phyloP scores from a whole-genome alignment of 768 basidiomycete species.

The Hydnomerulius pinastri region DNA sequence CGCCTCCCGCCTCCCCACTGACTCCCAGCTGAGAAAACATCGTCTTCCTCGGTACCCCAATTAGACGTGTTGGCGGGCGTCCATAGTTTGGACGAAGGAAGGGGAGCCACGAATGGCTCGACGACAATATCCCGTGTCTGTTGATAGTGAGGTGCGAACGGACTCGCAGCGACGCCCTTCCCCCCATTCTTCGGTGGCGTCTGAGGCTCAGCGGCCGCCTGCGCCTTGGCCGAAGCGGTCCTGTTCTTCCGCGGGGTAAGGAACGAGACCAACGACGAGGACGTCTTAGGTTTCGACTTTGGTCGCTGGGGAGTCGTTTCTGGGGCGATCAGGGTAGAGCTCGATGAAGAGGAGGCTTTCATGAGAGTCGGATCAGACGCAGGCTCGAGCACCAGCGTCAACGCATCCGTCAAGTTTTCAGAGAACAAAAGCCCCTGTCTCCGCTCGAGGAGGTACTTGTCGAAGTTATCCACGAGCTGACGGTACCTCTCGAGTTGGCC shows the following conservation, averaged over 20 bases:
- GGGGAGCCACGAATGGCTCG: conserved; percentile 65
- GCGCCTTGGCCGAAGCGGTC: conserved; percentile 35
- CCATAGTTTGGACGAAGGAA: conserved; percentile 66
- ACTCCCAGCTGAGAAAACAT: conserved; percentile 58
- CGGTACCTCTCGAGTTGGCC: conserved; percentile 83
- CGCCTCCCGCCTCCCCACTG: conserved; percentile 42
- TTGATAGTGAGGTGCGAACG: conserved; percentile 85
- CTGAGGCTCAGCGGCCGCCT: conserved; percentile 39
- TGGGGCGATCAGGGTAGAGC: conserved; percentile 27
- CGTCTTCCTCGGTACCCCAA: conserved; percentile 68
- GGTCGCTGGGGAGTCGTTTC: conserved; percentile 38
- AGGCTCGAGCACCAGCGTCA: conserved; percentile 71
- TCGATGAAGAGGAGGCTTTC: conserved; percentile 18
- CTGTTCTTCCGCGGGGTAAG: conserved; percentile 76
- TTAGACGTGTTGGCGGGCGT: conserved; percentile 49
- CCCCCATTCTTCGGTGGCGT: conserved; percentile 45
- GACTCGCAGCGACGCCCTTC: conserved; percentile 61
- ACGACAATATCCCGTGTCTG: conserved; percentile 71
- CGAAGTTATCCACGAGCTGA: conserved; percentile 72
- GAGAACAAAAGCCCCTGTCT: conserved; percentile 88
- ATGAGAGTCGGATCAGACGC: conserved; percentile 42
- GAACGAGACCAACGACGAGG: conserved; percentile 74
- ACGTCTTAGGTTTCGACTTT: conserved; percentile 54
- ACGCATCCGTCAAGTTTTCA: conserved; percentile 89
- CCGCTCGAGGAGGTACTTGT: conserved; percentile 81